phyloP scores from a whole-genome alignment of 345 rosid genomes.

The Alliaria petiolata region DNA sequence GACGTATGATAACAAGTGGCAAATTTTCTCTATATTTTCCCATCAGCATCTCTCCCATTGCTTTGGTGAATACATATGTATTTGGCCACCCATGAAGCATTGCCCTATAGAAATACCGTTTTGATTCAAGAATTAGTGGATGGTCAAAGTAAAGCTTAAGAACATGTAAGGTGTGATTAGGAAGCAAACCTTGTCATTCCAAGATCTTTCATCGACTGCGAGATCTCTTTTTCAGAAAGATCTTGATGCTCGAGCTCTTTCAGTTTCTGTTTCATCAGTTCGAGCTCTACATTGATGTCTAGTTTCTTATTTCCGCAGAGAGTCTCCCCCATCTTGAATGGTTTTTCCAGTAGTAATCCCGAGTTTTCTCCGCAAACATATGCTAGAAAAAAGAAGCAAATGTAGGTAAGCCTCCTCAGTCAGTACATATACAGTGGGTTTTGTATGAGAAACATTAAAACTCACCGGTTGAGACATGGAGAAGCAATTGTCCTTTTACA shows the following conservation, averaged over 20 bases:
- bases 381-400: constrained; percentile 10
- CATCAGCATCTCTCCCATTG: constrained; percentile 81
- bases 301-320: constrained; percentile 18
- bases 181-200: constrained; percentile 30
- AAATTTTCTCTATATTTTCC: constrained; percentile 44
- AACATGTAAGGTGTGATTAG: neutral
- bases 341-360: constrained; percentile 28
- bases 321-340: constrained; percentile 31
- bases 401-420: neutral
- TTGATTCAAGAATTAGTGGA: neutral
- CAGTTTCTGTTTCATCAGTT: constrained; percentile 27
- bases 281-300: constrained; percentile 25
- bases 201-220: constrained; percentile 33
- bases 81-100: constrained; percentile 78
- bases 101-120: constrained; percentile 42
- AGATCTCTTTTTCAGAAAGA: constrained; percentile 22
- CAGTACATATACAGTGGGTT: neutral
- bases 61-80: constrained; percentile 78
- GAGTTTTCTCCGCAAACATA: constrained; percentile 27
- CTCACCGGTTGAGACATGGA: constrained; percentile 43
- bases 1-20: constrained; percentile 60
- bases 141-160: neutral
- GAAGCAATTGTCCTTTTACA: constrained; percentile 26
- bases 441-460: neutral
- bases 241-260: constrained; percentile 27